Percentiles rank a stretch among this genome's conserved stretches.
These are phyloP conservation scores for Geranomyces variabilis DNA, from an alignment of 192 early-diverging fungal genomes.

Conservation along the genomic window DNA sequence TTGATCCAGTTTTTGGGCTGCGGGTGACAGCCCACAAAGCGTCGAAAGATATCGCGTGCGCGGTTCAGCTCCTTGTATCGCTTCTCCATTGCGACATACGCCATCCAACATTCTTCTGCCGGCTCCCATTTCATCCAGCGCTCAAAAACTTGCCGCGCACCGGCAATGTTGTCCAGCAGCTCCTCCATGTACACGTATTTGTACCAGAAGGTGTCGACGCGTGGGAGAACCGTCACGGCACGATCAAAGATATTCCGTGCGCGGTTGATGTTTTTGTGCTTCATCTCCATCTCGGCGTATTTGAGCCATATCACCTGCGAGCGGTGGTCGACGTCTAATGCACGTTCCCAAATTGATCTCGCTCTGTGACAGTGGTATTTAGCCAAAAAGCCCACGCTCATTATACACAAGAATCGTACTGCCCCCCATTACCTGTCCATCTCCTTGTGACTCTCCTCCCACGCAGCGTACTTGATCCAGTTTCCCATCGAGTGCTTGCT, in stretches of 20 bases:
- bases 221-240: conserved; percentile 83
- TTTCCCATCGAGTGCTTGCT: conserved; percentile 84
- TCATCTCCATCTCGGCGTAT: conserved; percentile 99
- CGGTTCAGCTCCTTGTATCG: conserved; percentile 80
- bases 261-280: conserved; percentile 89
- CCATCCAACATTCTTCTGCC: conserved; percentile 86
- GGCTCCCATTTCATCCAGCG: conserved; percentile 99
- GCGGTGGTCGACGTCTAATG: conserved; percentile 84
- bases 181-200: conserved; percentile 99
- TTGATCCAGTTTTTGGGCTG: conserved; percentile 95
- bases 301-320: conserved; percentile 87
- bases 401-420: not conserved
- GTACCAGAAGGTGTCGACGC: conserved; percentile 73
- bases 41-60: conserved; percentile 77
- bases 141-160: conserved; percentile 92
- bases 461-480: conserved; percentile 95
- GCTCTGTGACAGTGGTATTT: conserved; percentile 28
- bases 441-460: conserved; percentile 93
- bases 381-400: conserved; percentile 3
- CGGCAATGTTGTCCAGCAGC: conserved; percentile 84
- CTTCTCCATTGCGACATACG: conserved; percentile 93
- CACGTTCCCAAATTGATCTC: conserved; percentile 77
- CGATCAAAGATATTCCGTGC: conserved; percentile 96
- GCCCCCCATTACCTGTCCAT: conserved; percentile 62
- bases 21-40: conserved; percentile 88